phyloP scores from a whole-genome alignment of 345 rosid genomes.

The Hibiscus tridactylites region DNA sequence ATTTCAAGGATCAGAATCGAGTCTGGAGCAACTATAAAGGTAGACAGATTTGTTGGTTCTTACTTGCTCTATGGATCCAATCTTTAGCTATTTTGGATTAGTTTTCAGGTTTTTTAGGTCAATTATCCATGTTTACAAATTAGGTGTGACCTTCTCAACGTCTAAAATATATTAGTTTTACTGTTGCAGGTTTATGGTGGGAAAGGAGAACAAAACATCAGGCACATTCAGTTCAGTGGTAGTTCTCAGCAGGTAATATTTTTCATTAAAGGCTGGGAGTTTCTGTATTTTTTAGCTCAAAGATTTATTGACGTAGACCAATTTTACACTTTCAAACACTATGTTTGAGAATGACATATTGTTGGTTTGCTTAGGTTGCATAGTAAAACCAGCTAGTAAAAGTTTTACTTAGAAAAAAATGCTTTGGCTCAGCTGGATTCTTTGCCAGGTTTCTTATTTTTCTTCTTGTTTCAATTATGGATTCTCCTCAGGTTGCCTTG shows the following conservation, averaged over 20 bases:
- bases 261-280: neutral
- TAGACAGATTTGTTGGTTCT: neutral
- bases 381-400: neutral
- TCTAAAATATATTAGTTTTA: neutral
- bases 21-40: constrained; percentile 64
- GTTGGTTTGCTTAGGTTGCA: neutral
- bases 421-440: neutral
- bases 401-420: neutral
- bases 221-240: constrained; percentile 60
- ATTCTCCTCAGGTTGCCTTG: constrained; percentile 41
- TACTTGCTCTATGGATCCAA: neutral
- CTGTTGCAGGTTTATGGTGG: constrained; percentile 49
- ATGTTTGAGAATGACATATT: neutral
- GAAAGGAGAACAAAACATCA: constrained; percentile 48
- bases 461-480: neutral
- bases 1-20: constrained; percentile 61
- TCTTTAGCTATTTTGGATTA: neutral
- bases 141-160: neutral
- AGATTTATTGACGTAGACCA: neutral
- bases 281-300: neutral
- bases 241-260: constrained; percentile 46
- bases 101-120: neutral
- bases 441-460: neutral
- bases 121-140: neutral
- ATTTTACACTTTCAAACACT: neutral